Evolutionary conservation across 345 rosid species (phyloP).

Genomic region (Eutrema japonicum): DNA sequence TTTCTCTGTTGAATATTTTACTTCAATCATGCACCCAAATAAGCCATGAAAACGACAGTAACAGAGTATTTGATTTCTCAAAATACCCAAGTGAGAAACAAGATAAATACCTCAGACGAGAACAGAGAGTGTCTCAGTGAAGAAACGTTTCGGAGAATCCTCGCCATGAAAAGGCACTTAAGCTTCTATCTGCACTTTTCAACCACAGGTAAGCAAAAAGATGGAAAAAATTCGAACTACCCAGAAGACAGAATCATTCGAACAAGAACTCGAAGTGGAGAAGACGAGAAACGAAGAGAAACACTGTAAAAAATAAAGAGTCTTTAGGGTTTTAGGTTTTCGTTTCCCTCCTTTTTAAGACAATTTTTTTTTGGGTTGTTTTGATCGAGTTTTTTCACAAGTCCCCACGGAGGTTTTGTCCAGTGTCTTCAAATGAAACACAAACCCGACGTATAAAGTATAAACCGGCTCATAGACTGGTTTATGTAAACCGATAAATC

Average conservation of each 20-base stretch:
- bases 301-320: neutral
- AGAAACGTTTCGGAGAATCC: conserved; percentile 58
- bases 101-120: conserved; percentile 50
- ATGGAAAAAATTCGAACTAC: conserved; percentile 15
- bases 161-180: conserved; percentile 53
- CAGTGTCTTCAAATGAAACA: neutral
- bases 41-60: conserved; percentile 29
- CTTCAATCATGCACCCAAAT: neutral
- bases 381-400: conserved; percentile 1
- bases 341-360: conserved; percentile 45
- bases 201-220: neutral
- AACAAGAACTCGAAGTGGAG: neutral
- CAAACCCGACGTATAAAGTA: conserved; percentile 3
- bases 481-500: neutral
- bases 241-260: conserved; percentile 20
- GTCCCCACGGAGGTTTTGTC: conserved; percentile 11
- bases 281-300: conserved; percentile 18
- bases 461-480: conserved; percentile 17
- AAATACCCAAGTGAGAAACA: conserved; percentile 26
- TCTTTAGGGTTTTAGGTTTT: conserved; percentile 42
- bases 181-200: conserved; percentile 2
- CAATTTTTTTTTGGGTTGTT: neutral
- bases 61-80: conserved; percentile 1
- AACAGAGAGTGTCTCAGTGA: conserved; percentile 48
- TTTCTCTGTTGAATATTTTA: neutral